A percentile compares a stretch with the other conserved stretches of the same genome.
Conservation (phyloP, 108 stramenopile species). For the Conticribra guillardii region DNA sequence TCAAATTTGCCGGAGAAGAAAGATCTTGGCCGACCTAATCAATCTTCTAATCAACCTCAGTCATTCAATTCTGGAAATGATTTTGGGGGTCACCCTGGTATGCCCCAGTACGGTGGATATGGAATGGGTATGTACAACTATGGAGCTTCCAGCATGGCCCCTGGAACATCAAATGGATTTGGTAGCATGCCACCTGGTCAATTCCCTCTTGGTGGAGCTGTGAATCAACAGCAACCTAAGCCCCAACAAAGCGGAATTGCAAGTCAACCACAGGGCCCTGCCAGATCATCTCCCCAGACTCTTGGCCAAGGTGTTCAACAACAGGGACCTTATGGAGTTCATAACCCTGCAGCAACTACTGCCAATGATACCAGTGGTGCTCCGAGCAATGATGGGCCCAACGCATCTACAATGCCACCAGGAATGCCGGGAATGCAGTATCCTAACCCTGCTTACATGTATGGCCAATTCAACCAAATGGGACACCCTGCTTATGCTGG, state of each 20-base stretch:
- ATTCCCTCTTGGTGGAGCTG: constrained; percentile 46
- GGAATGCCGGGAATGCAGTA: constrained; percentile 84
- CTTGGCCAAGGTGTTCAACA: constrained; percentile 20
- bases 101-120: constrained; percentile 58
- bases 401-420: constrained; percentile 64
- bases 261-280: constrained; percentile 11
- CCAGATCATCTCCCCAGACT: constrained; percentile 20
- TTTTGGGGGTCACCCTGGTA: constrained; percentile 42
- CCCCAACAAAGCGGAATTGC: constrained; percentile 17
- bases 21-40: constrained; percentile 13
- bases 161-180: constrained; percentile 19
- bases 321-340: constrained; percentile 49
- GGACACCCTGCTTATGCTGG: constrained; percentile 62
- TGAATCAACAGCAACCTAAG: constrained; percentile 69
- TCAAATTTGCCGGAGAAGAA: constrained; percentile 23
- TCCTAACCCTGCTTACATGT: constrained; percentile 66
- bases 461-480: constrained; percentile 78
- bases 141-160: constrained; percentile 29
- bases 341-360: constrained; percentile 29
- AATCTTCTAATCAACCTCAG: constrained; percentile 42
- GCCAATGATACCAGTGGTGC: constrained; percentile 34
- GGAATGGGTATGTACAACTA: constrained; percentile 70
- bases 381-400: constrained; percentile 36
- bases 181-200: constrained; percentile 53
- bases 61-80: constrained; percentile 23